Base-by-base conservation (phyloP, 192 early-diverging fungal species). In the Gamsiella multidivaricata region DNA sequence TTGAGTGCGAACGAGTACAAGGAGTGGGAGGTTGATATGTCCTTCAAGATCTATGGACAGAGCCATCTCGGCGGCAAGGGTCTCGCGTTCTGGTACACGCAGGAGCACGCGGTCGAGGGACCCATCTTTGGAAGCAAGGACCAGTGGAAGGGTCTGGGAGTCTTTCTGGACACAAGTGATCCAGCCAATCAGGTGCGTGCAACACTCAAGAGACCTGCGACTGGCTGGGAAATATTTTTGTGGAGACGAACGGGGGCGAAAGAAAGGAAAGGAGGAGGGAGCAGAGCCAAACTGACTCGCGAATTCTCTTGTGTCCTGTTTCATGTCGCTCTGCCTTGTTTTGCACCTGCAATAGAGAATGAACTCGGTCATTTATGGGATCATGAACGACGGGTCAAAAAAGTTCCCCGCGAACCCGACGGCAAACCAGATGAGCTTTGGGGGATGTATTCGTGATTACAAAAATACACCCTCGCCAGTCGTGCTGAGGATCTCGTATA, bases 51-150 rank as follows among this genome's bases (percentile, higher is more conserved):
- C 8, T 83, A 66, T 45, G 94, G 94, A 3, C 74, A 69, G n/a
- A 80, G 84, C 20, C 80, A 84, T n/a, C 56, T 84, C 14, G 94
- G 94, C 12, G 92, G 91, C 25, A 86, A 89, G 41, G 94, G 94
- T 2, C 49, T 95, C 6, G 94, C 91, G 12, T 88, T 95, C 54
- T 95, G 94, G 94, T 95, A 95, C 66, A 87, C 91, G 0, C 80
- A 89, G 50, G 88, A 89, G 15, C 71, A 65, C 0, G 81, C 74
- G 0, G 33, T 65, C 2, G 61, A 70, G 14, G 93, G 92, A 0
- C 88, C 88, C 5, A 70, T 93, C 17, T 89, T 86, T 82, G 91
- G 91, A 9, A 83, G 67, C 45, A 83, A 87, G 53, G 91, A 94
- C 67, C 65, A 84, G 31, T 94, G 87, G 86, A 66, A 85, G 31